A percentile compares a stretch with the other conserved stretches of the same genome.
phyloP scores from a whole-genome alignment of 805 yeast genomes.

The Hanseniaspora guilliermondii region DNA sequence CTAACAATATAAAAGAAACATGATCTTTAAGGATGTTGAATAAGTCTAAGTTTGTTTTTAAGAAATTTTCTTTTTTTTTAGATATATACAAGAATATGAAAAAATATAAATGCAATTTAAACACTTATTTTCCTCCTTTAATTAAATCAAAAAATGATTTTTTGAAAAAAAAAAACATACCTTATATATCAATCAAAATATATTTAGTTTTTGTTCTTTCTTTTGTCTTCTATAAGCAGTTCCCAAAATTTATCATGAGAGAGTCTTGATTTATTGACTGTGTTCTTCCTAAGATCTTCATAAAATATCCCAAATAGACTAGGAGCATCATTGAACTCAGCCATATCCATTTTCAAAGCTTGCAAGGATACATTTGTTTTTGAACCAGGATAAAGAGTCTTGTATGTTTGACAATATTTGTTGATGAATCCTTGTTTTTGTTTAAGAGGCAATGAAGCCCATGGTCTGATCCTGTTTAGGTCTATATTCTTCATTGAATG shows the following conservation, averaged over 20 bases:
- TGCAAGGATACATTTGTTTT: conserved; percentile 24
- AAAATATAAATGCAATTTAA: too few species aligned
- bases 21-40: too few species aligned
- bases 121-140: too few species aligned
- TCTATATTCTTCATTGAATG: background rate
- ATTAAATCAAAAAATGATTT: too few species aligned
- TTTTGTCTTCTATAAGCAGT: conserved; percentile 5
- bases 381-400: conserved; percentile 23
- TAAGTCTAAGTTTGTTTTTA: too few species aligned
- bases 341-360: conserved; percentile 20
- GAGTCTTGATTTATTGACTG: background rate
- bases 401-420: conserved; percentile 22
- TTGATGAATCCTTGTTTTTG: conserved; percentile 23
- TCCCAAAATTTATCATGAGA: conserved; percentile 5
- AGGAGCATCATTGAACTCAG: conserved; percentile 22
- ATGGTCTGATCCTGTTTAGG: conserved; percentile 10
- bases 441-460: conserved; percentile 20
- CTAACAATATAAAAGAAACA: too few species aligned
- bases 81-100: too few species aligned
- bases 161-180: too few species aligned
- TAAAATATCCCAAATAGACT: conserved; percentile 26
- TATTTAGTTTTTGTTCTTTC: background rate
- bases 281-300: conserved; percentile 22
- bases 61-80: background rate
- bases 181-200: background rate